phyloP scores from a whole-genome alignment of 108 stramenopile species.

The Chaetoceros tenuissimus region DNA sequence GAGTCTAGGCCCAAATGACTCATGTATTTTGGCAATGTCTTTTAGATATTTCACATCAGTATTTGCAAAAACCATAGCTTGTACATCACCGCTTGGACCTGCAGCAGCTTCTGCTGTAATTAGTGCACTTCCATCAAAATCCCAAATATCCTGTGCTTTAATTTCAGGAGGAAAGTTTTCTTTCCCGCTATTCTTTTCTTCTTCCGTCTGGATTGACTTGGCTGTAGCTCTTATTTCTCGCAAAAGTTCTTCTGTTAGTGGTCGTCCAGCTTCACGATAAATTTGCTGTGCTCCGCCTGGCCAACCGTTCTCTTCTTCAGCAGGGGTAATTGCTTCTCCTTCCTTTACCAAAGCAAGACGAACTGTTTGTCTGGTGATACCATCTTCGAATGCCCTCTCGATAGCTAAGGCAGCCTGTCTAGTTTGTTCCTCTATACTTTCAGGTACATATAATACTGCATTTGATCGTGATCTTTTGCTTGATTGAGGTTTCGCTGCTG shows the following conservation, averaged over 20 bases:
- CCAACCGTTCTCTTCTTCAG: slow-evolving; percentile 55
- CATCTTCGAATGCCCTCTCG: slow-evolving; percentile 66
- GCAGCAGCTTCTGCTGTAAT: slow-evolving; percentile 41
- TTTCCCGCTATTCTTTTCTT: slow-evolving; percentile 6
- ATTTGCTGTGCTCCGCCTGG: slow-evolving; percentile 82
- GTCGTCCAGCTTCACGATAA: slow-evolving; percentile 66
- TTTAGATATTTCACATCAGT: slow-evolving; percentile 71
- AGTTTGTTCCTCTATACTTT: slow-evolving; percentile 42
- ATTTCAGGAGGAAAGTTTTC: slow-evolving; percentile 28
- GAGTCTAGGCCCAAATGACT: slow-evolving; percentile 42
- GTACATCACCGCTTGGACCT: slow-evolving; percentile 43
- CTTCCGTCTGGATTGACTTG: slow-evolving; percentile 8
- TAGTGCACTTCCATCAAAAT: slow-evolving; percentile 81
- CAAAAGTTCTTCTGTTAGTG: slow-evolving; percentile 51
- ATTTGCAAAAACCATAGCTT: slow-evolving; percentile 75
- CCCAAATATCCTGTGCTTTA: slow-evolving; percentile 70
- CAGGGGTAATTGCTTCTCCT: slow-evolving; percentile 31
- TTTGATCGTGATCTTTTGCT: slow-evolving; percentile 4
- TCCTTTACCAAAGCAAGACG: slow-evolving; percentile 58
- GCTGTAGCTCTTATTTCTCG: slow-evolving; percentile 35
- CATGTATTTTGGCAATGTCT: slow-evolving; percentile 51
- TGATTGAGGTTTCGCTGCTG: slow-evolving; percentile 8
- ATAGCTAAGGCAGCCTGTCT: slow-evolving; percentile 60
- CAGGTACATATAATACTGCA: slow-evolving; percentile 42
- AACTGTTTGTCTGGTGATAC: slow-evolving; percentile 58